Evolutionary conservation across 345 rosid genomes (phyloP).

Genomic region (Passiflora organensis): DNA sequence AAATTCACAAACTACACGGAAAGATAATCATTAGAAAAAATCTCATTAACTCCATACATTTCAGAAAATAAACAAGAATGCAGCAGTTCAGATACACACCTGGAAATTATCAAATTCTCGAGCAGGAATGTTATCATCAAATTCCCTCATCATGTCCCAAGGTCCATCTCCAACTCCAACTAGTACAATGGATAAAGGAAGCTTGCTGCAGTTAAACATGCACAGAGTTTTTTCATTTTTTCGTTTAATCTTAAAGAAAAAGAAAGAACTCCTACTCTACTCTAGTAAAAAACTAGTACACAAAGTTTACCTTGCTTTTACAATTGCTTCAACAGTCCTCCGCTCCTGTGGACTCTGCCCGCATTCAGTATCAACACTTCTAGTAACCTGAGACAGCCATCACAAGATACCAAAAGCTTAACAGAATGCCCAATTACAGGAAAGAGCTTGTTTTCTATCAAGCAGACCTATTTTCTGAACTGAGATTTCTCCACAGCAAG

Average conservation of each 20-base stretch:
- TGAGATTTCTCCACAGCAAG: too few relatives aligned
- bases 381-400: conserved; percentile 21
- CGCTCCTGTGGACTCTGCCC: conserved; percentile 27
- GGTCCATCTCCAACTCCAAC: conserved; percentile 37
- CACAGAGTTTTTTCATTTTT: too few relatives aligned
- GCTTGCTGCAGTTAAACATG: conserved; percentile 19
- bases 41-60: neutral
- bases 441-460: too few relatives aligned
- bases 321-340: conserved; percentile 29
- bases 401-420: neutral
- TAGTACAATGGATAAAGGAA: conserved; percentile 26
- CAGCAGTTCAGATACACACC: conserved; percentile 3
- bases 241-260: too few relatives aligned
- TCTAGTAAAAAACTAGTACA: neutral
- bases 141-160: conserved; percentile 31
- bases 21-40: neutral
- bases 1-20: conserved; percentile 29
- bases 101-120: conserved; percentile 31
- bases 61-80: neutral
- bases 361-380: conserved; percentile 23
- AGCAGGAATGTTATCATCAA: conserved; percentile 31
- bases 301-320: conserved; percentile 21
- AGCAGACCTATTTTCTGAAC: too few relatives aligned
- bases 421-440: too few relatives aligned
- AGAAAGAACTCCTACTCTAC: neutral